Evolutionary conservation across 2,329 filamentous ascomycete species (phyloP).

Genomic region (Botrytis galanthina): DNA sequence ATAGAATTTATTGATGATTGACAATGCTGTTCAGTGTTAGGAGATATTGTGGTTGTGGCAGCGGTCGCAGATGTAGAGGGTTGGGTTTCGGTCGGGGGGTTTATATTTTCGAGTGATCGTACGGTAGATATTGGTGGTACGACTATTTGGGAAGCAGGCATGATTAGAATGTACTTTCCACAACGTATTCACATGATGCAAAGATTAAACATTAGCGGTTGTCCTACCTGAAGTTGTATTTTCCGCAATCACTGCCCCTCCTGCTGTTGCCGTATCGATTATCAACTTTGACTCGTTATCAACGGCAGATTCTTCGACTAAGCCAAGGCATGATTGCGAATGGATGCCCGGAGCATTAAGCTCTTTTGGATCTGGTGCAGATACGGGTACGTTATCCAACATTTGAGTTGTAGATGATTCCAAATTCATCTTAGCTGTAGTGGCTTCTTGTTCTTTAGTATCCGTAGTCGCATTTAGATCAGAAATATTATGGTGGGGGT

Average conservation of each 20-base stretch:
- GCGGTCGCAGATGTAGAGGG: constrained; percentile 14
- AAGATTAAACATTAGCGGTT: not conserved
- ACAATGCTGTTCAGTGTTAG: constrained; percentile 11
- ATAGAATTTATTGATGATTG: constrained; percentile 18
- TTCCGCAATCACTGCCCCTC: constrained; percentile 4
- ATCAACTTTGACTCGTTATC: constrained; percentile 6
- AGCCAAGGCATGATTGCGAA: not conserved
- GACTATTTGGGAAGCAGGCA: constrained; percentile 15
- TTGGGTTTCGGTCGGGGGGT: constrained; percentile 9
- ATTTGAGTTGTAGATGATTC: constrained; percentile 19
- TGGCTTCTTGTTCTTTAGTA: not conserved
- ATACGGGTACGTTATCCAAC: constrained; percentile 4
- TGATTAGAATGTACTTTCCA: constrained; percentile 11
- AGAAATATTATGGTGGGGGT: constrained; percentile 5
- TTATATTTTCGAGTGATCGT: constrained; percentile 12
- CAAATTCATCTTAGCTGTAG: constrained; percentile 21
- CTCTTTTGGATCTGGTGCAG: constrained; percentile 12
- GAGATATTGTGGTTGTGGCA: constrained; percentile 16
- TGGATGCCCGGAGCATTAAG: not conserved
- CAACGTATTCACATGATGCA: constrained; percentile 13
- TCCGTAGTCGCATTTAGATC: not conserved
- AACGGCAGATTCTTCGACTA: not conserved
- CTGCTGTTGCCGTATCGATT: constrained; percentile 1
- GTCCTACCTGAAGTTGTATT: constrained; percentile 13
- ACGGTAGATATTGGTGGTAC: constrained; percentile 17